These are phyloP conservation scores for Alternaria solani DNA, from an alignment of 2,329 filamentous ascomycete species.

Conservation along the genomic window DNA sequence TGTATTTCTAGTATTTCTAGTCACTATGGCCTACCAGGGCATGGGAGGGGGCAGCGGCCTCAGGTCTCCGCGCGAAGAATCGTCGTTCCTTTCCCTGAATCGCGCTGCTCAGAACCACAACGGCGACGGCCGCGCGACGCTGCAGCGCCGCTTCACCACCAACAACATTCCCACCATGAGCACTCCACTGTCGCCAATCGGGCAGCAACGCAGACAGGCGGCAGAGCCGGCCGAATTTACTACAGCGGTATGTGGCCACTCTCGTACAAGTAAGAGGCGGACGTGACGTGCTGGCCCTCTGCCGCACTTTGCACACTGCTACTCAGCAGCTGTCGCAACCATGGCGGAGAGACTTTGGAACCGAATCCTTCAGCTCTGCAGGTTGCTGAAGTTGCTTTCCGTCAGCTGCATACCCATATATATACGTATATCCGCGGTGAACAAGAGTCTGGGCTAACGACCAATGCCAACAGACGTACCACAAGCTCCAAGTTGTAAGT, in stretches of 20 bases:
- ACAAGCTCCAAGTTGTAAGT: conserved; percentile 80
- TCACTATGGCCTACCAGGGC: conserved; percentile 69
- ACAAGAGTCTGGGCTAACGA: conserved; percentile 39
- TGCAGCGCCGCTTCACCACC: conserved; percentile 93
- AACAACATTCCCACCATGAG: conserved; percentile 81
- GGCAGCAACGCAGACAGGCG: conserved; percentile 62
- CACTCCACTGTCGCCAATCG: conserved; percentile 70
- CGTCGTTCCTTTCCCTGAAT: conserved; percentile 76
- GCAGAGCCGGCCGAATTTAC: conserved; percentile 63
- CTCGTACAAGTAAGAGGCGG: conserved; percentile 18
- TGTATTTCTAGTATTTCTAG: conserved; percentile 49
- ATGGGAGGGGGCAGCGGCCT: conserved; percentile 75
- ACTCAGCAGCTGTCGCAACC: neutral
- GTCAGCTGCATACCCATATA: conserved; percentile 13
- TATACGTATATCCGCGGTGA: conserved; percentile 27
- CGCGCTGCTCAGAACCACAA: conserved; percentile 59
- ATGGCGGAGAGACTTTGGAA: conserved; percentile 2
- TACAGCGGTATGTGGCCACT: conserved; percentile 57
- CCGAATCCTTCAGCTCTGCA: neutral
- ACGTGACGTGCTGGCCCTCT: conserved; percentile 8
- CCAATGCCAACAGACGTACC: conserved; percentile 62
- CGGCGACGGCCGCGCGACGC: conserved; percentile 73
- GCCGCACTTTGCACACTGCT: conserved; percentile 4
- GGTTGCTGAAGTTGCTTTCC: neutral
- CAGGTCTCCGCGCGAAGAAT: conserved; percentile 78